Percentiles rank a stretch among this genome's conserved stretches.
These are phyloP conservation scores for Phytopythium montanum DNA, from an alignment of 352 stramenopile species.

Conservation along the genomic window DNA sequence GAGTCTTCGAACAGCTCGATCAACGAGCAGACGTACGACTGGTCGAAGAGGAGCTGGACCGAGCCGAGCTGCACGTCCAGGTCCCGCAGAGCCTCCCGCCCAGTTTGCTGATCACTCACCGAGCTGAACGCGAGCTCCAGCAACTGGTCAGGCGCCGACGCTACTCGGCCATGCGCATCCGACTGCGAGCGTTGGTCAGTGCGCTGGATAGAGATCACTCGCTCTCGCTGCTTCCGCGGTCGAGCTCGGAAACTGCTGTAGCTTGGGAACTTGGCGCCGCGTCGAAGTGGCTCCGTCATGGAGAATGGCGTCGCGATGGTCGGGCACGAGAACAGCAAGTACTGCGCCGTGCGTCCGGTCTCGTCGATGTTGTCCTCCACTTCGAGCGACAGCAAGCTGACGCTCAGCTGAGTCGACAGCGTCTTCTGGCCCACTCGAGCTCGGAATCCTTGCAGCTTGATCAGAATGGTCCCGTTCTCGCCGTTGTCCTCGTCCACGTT, in stretches of 20 bases:
- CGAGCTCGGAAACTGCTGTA: conserved; percentile 26
- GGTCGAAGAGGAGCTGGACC: conserved; percentile 83
- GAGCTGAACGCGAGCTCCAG: conserved; percentile 62
- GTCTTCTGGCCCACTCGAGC: conserved; percentile 79
- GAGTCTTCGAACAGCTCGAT: conserved; percentile 74
- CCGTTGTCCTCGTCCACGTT: conserved; percentile 49
- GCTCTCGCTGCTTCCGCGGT: conserved; percentile 42
- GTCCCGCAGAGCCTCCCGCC: conserved; percentile 45
- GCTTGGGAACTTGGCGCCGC: conserved; percentile 25
- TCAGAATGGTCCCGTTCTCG: conserved; percentile 64
- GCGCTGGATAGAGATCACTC: conserved; percentile 61
- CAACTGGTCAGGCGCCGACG: conserved; percentile 38
- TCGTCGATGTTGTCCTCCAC: conserved; percentile 73
- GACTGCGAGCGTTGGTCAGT: conserved; percentile 11
- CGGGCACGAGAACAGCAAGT: conserved; percentile 77
- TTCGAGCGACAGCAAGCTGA: conserved; percentile 68
- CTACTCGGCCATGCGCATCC: conserved; percentile 8
- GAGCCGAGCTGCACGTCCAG: conserved; percentile 72
- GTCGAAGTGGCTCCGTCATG: conserved; percentile 44
- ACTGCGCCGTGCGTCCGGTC: conserved; percentile 59
- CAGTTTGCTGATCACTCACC: conserved; percentile 54
- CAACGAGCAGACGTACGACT: conserved; percentile 78
- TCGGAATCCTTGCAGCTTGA: conserved; percentile 82
- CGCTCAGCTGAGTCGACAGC: conserved; percentile 66
- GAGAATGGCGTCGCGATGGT: conserved; percentile 65